These are phyloP conservation scores for Boletus sensibilis DNA, from an alignment of 768 basidiomycete genomes.

Conservation along the genomic window DNA sequence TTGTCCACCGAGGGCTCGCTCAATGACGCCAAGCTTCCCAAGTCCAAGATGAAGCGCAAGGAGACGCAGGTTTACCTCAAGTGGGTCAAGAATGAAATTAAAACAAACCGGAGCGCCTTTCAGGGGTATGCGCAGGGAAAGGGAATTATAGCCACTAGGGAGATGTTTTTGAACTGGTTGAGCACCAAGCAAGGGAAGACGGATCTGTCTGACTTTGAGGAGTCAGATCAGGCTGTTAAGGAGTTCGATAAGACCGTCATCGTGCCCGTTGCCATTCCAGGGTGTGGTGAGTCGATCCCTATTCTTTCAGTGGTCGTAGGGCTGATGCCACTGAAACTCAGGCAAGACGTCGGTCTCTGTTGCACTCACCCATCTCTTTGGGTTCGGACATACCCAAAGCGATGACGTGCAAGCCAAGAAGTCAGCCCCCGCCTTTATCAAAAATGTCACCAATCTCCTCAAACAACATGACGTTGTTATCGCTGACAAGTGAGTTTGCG, in stretches of 20 bases:
- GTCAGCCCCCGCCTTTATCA: slow-evolving; percentile 64
- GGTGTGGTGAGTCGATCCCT: slow-evolving; percentile 64
- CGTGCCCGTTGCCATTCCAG: slow-evolving; percentile 87
- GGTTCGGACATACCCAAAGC: slow-evolving; percentile 89
- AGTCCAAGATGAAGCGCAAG: slow-evolving; percentile 65
- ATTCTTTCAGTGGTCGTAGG: neutral
- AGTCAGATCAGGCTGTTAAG: slow-evolving; percentile 18
- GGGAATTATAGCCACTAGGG: slow-evolving; percentile 83
- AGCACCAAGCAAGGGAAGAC: slow-evolving; percentile 47
- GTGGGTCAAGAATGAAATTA: slow-evolving; percentile 83
- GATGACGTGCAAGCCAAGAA: slow-evolving; percentile 86
- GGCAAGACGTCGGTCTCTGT: slow-evolving; percentile 88
- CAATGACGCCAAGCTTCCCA: slow-evolving; percentile 46
- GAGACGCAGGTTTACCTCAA: slow-evolving; percentile 79
- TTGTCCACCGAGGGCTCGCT: slow-evolving; percentile 41
- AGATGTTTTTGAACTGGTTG: slow-evolving; percentile 73
- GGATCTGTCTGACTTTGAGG: slow-evolving; percentile 29
- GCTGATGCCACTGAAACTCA: slow-evolving; percentile 26
- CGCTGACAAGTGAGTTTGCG: slow-evolving; percentile 76
- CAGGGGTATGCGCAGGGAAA: slow-evolving; percentile 62
- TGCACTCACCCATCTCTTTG: slow-evolving; percentile 76
- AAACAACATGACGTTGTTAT: slow-evolving; percentile 73
- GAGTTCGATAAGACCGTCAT: slow-evolving; percentile 75
- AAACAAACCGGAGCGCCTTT: slow-evolving; percentile 57
- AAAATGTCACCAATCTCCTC: slow-evolving; percentile 66